Percentiles rank a stretch among this genome's conserved stretches.
Conservation (phyloP, 768 basidiomycete species). For the Trametes villosa region DNA sequence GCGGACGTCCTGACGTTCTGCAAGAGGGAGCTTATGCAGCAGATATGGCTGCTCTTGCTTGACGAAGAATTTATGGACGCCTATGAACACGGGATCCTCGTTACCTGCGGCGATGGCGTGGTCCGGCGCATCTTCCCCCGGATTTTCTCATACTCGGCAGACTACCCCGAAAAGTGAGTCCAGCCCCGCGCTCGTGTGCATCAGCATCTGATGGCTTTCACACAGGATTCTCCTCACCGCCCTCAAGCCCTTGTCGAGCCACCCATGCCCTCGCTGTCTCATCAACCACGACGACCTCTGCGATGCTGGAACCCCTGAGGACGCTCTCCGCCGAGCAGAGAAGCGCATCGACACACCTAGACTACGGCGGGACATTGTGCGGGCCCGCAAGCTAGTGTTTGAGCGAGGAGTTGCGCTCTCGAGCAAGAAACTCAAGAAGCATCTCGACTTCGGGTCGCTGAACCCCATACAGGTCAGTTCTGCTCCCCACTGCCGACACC, state of each 20-base stretch:
- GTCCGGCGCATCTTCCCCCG: slow-evolving; percentile 30
- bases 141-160: slow-evolving; percentile 38
- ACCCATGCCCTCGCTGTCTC: slow-evolving; percentile 45
- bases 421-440: slow-evolving; percentile 10
- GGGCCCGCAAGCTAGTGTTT: slow-evolving; percentile 26
- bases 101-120: slow-evolving; percentile 35
- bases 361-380: not conserved
- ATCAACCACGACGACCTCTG: slow-evolving; percentile 34
- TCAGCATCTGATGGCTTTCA: slow-evolving; percentile 16
- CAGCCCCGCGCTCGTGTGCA: not conserved
- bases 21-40: slow-evolving; percentile 38
- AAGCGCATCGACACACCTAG: slow-evolving; percentile 10
- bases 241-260: slow-evolving; percentile 42
- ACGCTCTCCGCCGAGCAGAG: not conserved
- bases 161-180: slow-evolving; percentile 44
- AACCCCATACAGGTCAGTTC: slow-evolving; percentile 24
- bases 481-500: too few species aligned
- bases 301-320: slow-evolving; percentile 30
- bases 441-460: slow-evolving; percentile 19
- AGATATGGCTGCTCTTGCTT: slow-evolving; percentile 30
- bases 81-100: slow-evolving; percentile 33
- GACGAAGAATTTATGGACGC: slow-evolving; percentile 33
- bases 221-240: slow-evolving; percentile 42
- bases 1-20: slow-evolving; percentile 36
- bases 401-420: slow-evolving; percentile 9